Base-by-base conservation (phyloP, 257 asterid genomes). In the Ajuga chamaepitys region DNA sequence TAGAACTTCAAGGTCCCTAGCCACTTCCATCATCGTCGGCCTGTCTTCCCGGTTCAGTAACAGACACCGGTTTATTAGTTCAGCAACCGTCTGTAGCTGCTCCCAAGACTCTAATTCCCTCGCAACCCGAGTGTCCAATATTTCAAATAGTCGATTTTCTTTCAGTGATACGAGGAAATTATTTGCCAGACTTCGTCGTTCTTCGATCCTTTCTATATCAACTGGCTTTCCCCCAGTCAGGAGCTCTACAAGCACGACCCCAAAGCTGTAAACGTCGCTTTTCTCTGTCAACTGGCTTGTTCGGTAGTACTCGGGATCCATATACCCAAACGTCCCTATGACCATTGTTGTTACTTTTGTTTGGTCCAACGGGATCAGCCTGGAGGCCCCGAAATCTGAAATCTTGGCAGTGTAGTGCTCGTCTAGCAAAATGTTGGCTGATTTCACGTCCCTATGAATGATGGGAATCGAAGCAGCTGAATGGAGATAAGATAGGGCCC, bases 21-120 rank as follows among this genome's bases (percentile, higher is more conserved):
- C 83, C 52, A 87, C 92, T 53, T 89, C 97, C 66, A 77, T 89
- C 97, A 85, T 90, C 2, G 84, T 85, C 4, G 97, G 96, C 44
- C 96, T 77, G 10, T 88, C 85, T 26, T 74, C 89, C 1, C 95
- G 73, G 0, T 67, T 72, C 59, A 85, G 37, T 0, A 67, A 7
- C 13, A 87, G 58, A 11, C 97, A 87, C 64, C 86, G 79, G 62
- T 73, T 85, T 0, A 78, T 71, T 2, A 89, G 77, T 7, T 70
- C 82, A 3, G 82, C 95, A 26, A 69, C 17, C 4, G 71, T 71
- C 41, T 75, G 84, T 1, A 85, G 74, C 59, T 87, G 95, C 25
- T 85, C 95, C 0, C 79, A 7, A 1, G 79, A 16, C 4, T 95
- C 97, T n/a, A n/a, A n/a, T 34, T 87, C 95, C 13, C 85, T 73